Evolutionary conservation across 2,329 filamentous ascomycete species (phyloP).

Genomic region (Didymella keratinophila): DNA sequence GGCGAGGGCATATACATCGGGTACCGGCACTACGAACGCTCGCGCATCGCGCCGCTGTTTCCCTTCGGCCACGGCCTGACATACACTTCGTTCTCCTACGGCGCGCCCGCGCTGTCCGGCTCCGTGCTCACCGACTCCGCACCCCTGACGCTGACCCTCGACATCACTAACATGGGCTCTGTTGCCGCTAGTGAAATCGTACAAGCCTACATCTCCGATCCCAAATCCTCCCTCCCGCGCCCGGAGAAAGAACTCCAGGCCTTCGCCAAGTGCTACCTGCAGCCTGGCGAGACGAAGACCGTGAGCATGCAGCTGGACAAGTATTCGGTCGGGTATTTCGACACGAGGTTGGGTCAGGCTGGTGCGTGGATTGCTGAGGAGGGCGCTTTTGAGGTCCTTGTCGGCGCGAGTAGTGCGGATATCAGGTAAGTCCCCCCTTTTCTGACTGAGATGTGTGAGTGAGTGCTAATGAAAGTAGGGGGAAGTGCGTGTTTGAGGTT

Average conservation of each 20-base stretch:
- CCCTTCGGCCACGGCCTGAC: slow-evolving; percentile 81
- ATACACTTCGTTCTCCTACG: slow-evolving; percentile 76
- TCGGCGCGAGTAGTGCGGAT: slow-evolving; percentile 69
- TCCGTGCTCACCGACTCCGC: slow-evolving; percentile 57
- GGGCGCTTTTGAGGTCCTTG: slow-evolving; percentile 66
- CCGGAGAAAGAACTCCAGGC: slow-evolving; percentile 76
- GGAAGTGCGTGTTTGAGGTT: slow-evolving; percentile 63
- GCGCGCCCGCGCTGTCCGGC: slow-evolving; percentile 62
- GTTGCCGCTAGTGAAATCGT: slow-evolving; percentile 69
- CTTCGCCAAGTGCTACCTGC: slow-evolving; percentile 60
- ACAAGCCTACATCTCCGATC: slow-evolving; percentile 72
- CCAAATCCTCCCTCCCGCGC: slow-evolving; percentile 67
- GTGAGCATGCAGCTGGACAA: slow-evolving; percentile 52
- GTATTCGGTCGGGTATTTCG: slow-evolving; percentile 66
- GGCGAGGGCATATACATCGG: slow-evolving; percentile 77
- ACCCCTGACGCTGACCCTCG: slow-evolving; percentile 57
- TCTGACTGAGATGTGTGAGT: too few relatives aligned
- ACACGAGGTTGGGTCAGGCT: slow-evolving; percentile 59
- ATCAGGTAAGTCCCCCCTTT: slow-evolving; percentile 62
- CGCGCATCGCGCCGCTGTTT: slow-evolving; percentile 68
- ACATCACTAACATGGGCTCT: slow-evolving; percentile 65
- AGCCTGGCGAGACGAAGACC: slow-evolving; percentile 48
- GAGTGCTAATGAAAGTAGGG: slow-evolving; percentile 49
- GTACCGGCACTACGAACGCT: slow-evolving; percentile 75
- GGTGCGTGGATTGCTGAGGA: slow-evolving; percentile 71